A percentile compares a stretch with the other conserved stretches of the same genome.
Evolutionary conservation across 495 filamentous ascomycete species (phyloP).

Genomic region (Parathielavia hyrcaniae): DNA sequence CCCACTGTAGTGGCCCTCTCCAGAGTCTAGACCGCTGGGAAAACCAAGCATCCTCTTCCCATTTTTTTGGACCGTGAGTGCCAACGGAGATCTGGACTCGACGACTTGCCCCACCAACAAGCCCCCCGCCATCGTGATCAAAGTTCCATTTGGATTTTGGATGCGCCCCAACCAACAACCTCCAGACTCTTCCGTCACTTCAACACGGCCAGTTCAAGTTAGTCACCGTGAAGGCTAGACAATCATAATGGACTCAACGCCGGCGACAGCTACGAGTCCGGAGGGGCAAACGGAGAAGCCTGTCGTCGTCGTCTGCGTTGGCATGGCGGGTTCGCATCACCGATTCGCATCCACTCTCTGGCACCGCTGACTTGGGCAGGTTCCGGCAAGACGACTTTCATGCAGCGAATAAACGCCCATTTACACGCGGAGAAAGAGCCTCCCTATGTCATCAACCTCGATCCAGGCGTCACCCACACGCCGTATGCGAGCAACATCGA

Average conservation of each 20-base stretch:
- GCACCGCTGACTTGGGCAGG: slow-evolving; percentile 42
- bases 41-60: too few species aligned
- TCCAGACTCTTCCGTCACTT: not conserved
- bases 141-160: not conserved
- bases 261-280: slow-evolving; percentile 14
- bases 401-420: slow-evolving; percentile 92
- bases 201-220: not conserved
- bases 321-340: slow-evolving; percentile 70
- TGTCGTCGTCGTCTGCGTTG: slow-evolving; percentile 81
- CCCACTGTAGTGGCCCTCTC: too few species aligned
- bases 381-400: slow-evolving; percentile 96
- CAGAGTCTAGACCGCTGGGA: too few species aligned
- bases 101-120: not conserved
- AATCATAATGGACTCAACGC: not conserved
- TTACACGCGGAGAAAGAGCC: slow-evolving; percentile 67
- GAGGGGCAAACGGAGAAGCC: slow-evolving; percentile 31
- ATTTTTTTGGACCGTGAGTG: too few species aligned
- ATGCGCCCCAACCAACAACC: not conserved
- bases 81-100: too few species aligned
- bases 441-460: slow-evolving; percentile 94
- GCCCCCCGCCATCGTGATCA: not conserved
- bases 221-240: not conserved
- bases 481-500: slow-evolving; percentile 99
- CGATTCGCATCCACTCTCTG: slow-evolving; percentile 3
- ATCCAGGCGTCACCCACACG: slow-evolving; percentile 88